phyloP scores from a whole-genome alignment of 2,329 filamentous ascomycete genomes.

The Colletotrichum endophyticum region DNA sequence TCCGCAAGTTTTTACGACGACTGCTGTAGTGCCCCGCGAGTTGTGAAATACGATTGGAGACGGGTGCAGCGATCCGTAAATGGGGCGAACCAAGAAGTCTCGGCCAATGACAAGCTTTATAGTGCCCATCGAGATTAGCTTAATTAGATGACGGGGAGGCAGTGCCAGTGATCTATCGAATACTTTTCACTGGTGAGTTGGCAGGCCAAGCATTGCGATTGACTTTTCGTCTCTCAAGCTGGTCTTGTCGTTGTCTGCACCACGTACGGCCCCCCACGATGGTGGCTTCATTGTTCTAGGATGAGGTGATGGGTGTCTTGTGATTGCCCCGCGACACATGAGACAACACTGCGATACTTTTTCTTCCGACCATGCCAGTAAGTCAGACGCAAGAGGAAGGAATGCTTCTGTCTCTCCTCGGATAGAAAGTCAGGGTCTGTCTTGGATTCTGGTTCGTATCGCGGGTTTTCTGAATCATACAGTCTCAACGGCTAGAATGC shows the following conservation, averaged over 20 bases:
- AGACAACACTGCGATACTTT: neutral
- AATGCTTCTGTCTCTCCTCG: neutral
- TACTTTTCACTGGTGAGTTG: neutral
- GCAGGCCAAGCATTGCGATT: neutral
- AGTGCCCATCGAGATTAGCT: conserved; percentile 16
- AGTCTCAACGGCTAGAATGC: neutral
- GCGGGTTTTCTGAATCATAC: neutral
- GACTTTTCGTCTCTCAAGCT: neutral
- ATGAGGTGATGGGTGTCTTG: neutral
- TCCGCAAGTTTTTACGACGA: neutral
- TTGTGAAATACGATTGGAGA: neutral
- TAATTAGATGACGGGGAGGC: neutral
- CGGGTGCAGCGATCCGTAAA: neutral
- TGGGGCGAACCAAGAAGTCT: neutral
- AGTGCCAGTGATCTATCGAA: neutral
- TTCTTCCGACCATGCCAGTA: neutral
- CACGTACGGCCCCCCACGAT: neutral
- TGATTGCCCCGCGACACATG: neutral
- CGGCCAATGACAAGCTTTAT: conserved; percentile 20
- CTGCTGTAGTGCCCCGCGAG: neutral
- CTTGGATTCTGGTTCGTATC: neutral
- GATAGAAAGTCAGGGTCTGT: neutral
- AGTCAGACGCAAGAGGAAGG: neutral
- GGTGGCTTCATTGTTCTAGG: neutral
- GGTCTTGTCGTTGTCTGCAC: neutral